A percentile compares a stretch with the other conserved stretches of the same genome.
Evolutionary conservation across 1,139 yeast species (phyloP).

Genomic region (Yamadazyma diospyri): DNA sequence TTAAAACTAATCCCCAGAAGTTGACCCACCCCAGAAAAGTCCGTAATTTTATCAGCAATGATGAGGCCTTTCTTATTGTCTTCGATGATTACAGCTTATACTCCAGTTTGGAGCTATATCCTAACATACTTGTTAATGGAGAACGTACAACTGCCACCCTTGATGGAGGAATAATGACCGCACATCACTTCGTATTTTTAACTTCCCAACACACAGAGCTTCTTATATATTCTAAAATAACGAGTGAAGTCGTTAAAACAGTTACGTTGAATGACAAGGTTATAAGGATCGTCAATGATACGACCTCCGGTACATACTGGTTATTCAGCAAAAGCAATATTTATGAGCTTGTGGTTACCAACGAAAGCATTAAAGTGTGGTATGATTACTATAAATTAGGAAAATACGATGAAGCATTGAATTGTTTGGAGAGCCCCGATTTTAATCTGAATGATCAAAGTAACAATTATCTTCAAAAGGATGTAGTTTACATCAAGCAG

Average conservation of each 20-base stretch:
- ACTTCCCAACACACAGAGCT: conserved; percentile 15
- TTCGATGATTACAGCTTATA: conserved; percentile 2
- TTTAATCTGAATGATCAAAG: conserved; percentile 8
- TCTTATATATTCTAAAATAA: conserved; percentile 24
- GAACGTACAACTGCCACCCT: neutral
- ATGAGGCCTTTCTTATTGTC: conserved; percentile 3
- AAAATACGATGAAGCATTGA: conserved; percentile 67
- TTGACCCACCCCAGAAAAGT: conserved; percentile 4
- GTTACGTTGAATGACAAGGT: conserved; percentile 32
- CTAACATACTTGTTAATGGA: neutral
- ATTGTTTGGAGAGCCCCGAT: conserved; percentile 31
- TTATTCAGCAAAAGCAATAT: conserved; percentile 18
- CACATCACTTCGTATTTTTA: conserved; percentile 26
- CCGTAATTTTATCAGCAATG: conserved; percentile 3
- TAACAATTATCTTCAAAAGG: conserved; percentile 25
- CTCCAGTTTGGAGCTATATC: conserved; percentile 4
- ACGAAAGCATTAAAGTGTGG: conserved; percentile 80
- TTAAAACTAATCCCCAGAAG: conserved; percentile 21
- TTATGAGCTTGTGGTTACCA: conserved; percentile 54
- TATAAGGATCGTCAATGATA: conserved; percentile 61
- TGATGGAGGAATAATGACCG: conserved; percentile 16
- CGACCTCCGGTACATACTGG: conserved; percentile 29
- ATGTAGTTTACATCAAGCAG: conserved; percentile 57
- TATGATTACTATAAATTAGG: conserved; percentile 58
- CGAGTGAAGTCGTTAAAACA: conserved; percentile 14